Conservation (phyloP, 805 yeast genomes). For the Millerozyma miso region DNA sequence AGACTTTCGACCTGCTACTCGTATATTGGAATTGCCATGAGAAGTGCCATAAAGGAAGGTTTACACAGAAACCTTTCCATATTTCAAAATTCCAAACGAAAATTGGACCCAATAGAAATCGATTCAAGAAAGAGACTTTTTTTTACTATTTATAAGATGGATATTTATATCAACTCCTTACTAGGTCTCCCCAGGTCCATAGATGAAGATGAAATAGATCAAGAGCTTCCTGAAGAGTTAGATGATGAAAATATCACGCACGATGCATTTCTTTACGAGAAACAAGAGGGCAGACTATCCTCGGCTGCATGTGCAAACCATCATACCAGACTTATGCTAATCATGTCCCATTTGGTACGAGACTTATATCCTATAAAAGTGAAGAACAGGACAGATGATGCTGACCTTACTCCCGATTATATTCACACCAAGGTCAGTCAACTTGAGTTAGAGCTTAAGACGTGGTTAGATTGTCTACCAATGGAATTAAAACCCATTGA, state of each 20-base stretch:
- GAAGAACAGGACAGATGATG: constrained; percentile 12
- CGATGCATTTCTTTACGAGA: constrained; percentile 46
- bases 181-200: constrained; percentile 80
- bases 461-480: constrained; percentile 72
- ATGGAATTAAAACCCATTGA: constrained; percentile 67
- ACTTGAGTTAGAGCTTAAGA: constrained; percentile 63
- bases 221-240: constrained; percentile 75
- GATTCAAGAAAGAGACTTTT: constrained; percentile 83
- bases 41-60: constrained; percentile 81
- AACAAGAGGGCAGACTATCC: constrained; percentile 52
- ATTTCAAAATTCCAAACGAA: constrained; percentile 43
- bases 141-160: constrained; percentile 89
- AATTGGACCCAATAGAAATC: constrained; percentile 69
- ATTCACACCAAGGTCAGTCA: constrained; percentile 48
- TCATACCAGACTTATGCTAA: constrained; percentile 70
- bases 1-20: constrained; percentile 83
- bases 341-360: constrained; percentile 67
- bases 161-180: constrained; percentile 81
- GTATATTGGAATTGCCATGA: constrained; percentile 80
- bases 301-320: constrained; percentile 80
- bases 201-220: constrained; percentile 77
- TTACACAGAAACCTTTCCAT: constrained; percentile 64
- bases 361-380: constrained; percentile 71
- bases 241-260: constrained; percentile 85
- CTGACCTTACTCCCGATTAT: constrained; percentile 24